Conservation (phyloP, 805 yeast genomes). For the Yarrowia sp. region DNA sequence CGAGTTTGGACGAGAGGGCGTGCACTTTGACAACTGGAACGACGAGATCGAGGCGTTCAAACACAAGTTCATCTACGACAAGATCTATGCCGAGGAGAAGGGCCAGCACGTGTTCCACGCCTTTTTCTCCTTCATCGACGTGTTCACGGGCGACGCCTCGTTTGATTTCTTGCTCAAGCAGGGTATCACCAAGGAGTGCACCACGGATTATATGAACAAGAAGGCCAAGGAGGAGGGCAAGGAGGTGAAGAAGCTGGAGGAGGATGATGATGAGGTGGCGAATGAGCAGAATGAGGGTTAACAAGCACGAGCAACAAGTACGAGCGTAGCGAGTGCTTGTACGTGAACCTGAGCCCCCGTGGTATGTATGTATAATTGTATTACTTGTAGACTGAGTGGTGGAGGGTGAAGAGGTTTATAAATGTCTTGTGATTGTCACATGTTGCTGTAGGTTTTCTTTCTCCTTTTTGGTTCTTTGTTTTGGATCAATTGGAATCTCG, state of each 20-base stretch:
- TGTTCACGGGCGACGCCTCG: conserved; percentile 69
- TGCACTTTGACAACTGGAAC: conserved; percentile 71
- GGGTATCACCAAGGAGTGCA: conserved; percentile 44
- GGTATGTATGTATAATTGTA: not conserved
- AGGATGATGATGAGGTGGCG: conserved; percentile 34
- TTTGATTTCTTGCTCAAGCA: conserved; percentile 59
- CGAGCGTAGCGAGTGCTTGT: not conserved
- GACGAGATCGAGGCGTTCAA: conserved; percentile 84
- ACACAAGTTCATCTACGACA: conserved; percentile 86
- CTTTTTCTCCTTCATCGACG: conserved; percentile 88
- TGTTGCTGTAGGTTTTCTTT: no score
- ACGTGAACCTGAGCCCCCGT: no score
- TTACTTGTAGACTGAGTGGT: no score
- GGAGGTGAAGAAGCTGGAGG: conserved; percentile 32
- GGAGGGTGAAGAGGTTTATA: no score
- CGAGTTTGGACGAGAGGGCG: conserved; percentile 76
- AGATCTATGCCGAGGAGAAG: conserved; percentile 88
- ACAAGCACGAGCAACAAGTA: no score
- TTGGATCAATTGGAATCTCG: no score
- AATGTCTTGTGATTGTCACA: no score
- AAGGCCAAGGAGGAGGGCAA: conserved; percentile 38
- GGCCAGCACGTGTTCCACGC: conserved; percentile 88
- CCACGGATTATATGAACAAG: conserved; percentile 30
- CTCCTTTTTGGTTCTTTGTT: no score
- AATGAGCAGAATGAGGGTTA: conserved; percentile 35